Evolutionary conservation across 805 yeast species (phyloP).

Genomic region (Candida odintsovae): DNA sequence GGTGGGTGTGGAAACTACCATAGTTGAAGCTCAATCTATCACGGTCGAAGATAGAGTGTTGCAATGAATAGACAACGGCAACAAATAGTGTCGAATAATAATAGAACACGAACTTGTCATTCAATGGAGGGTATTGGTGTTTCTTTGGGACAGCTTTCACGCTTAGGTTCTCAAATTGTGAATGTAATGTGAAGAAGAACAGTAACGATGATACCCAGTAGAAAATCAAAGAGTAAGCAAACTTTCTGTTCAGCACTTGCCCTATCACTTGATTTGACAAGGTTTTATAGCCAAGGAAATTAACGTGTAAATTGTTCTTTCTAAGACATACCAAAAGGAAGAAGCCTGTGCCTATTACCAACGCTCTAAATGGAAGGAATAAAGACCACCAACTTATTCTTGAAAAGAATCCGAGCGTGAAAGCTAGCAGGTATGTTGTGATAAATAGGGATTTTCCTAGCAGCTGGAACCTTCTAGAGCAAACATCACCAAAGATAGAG

Average conservation of each 20-base stretch:
- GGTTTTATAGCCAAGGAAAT: conserved; percentile 28
- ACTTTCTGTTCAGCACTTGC: conserved; percentile 21
- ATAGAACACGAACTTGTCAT: conserved; percentile 41
- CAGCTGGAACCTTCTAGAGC: conserved; percentile 34
- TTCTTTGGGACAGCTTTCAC: conserved; percentile 28
- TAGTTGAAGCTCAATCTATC: conserved; percentile 44
- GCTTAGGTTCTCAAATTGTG: conserved; percentile 17
- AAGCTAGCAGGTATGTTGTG: conserved; percentile 23
- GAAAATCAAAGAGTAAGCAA: conserved; percentile 13
- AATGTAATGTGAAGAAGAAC: conserved; percentile 21
- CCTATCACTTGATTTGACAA: conserved; percentile 22
- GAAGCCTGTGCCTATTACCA: conserved; percentile 25
- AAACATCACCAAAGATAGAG: conserved; percentile 34
- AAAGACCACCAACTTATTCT: conserved; percentile 21
- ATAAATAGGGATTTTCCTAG: conserved; percentile 30
- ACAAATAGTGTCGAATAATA: conserved; percentile 40
- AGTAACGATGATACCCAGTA: conserved; percentile 21
- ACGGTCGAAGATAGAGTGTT: conserved; percentile 47
- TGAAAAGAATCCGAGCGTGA: conserved; percentile 21
- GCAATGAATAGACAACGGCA: conserved; percentile 42
- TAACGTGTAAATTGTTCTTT: conserved; percentile 35
- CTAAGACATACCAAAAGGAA: conserved; percentile 32
- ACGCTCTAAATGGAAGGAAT: conserved; percentile 24
- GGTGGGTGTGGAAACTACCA: conserved; percentile 32
- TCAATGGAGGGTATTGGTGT: conserved; percentile 36